Base-by-base conservation (phyloP, 768 basidiomycete species). In the Suillus clintonianus region DNA sequence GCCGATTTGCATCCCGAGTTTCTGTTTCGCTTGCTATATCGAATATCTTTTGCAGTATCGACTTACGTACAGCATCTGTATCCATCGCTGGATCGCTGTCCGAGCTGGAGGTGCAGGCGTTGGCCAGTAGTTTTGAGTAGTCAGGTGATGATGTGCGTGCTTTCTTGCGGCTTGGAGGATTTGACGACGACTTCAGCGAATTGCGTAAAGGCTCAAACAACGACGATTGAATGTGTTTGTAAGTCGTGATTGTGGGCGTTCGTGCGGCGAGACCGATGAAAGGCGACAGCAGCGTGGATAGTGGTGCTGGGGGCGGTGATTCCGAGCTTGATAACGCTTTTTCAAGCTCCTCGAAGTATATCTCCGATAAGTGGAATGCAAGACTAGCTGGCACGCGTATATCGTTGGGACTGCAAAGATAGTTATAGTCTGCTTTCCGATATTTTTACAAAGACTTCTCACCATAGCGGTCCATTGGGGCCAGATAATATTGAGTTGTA, bases 331-430 rank as follows among this genome's bases (percentile, higher is more conserved):
- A 72, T 8, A 87, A 70, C 4, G 79, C 86, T 71, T 87, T 94
- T 71, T 97, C 87, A 41, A 99, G 84, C 72, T 99, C 97, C 67
- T 93, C 90, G 15, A 96, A 74, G 74, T 93, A 97, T 54, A 98
- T 87, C 72, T 99, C 97, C 15, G 89, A 83, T 22, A 99, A 76
- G 74, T 99, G 97, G 71, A 89, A 95, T 27, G 87, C 81, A 22
- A 99, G 81, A 64, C 95, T 87, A 4, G 82, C 76, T 2, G 97
- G 94, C 2, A 95, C 88, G 53, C 88, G 86, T 19, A 78, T 79
- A 69, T 97, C 90, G 59, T 83, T 79, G 11, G 88, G 83, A 71
- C 93, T 95, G 72, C 61, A 36, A 8, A 42, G 14, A 47, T 63
- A 47, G 11, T 51, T 37, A 36, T 67, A 60, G 54, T 65, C 53